These are phyloP conservation scores for Globisporangium nodosum DNA, from an alignment of 352 stramenopile genomes.

Conservation along the genomic window DNA sequence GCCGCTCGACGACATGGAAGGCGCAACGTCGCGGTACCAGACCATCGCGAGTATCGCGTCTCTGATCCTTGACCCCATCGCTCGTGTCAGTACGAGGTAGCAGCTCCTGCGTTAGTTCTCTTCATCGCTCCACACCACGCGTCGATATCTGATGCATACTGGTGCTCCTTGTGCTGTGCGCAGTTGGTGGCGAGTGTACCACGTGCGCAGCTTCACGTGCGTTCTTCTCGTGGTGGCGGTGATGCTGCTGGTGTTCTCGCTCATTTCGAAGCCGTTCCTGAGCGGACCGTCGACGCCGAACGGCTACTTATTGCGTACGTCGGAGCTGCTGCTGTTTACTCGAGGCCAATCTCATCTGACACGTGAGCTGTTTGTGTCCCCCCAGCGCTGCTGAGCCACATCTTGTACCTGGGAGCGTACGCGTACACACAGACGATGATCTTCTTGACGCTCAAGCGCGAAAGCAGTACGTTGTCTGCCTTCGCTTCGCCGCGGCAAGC, in stretches of 20 bases:
- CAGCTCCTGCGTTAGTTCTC: not conserved
- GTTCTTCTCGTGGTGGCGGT: conserved; percentile 37
- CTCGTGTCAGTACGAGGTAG: conserved; percentile 34
- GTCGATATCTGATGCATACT: too few relatives aligned
- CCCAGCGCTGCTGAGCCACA: conserved; percentile 36
- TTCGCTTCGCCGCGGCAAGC: not conserved
- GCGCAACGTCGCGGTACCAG: conserved; percentile 40
- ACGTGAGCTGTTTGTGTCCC: too few relatives aligned
- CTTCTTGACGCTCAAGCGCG: conserved; percentile 59
- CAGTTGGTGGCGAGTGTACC: conserved; percentile 46
- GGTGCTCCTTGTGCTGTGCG: not conserved
- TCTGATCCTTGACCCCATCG: conserved; percentile 47
- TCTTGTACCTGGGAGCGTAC: conserved; percentile 49
- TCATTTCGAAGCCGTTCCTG: conserved; percentile 34
- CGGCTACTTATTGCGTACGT: conserved; percentile 54
- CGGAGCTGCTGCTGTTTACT: too few relatives aligned
- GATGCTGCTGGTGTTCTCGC: conserved; percentile 41
- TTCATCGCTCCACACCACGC: too few relatives aligned
- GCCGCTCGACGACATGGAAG: conserved; percentile 28
- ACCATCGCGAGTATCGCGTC: conserved; percentile 45
- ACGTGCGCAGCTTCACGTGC: conserved; percentile 31
- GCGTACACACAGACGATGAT: conserved; percentile 76
- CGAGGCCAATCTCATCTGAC: too few relatives aligned
- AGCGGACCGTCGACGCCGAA: conserved; percentile 17
- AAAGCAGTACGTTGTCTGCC: conserved; percentile 20